These are phyloP conservation scores for Phoma herbarum DNA, from an alignment of 2,329 filamentous ascomycete genomes.

Conservation along the genomic window DNA sequence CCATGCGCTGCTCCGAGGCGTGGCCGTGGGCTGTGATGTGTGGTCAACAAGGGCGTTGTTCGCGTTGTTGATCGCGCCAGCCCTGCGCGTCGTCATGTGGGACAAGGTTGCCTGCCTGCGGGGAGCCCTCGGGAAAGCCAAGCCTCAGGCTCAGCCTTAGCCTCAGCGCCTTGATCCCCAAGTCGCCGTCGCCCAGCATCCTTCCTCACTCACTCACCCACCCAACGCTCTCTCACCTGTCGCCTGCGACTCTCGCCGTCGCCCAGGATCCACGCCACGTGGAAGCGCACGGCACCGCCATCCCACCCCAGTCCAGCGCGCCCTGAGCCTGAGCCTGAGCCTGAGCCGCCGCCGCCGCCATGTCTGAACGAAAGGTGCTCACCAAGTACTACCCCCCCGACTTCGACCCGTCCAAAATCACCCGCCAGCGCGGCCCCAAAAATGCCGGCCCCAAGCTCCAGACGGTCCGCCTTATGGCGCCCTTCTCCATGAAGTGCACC, in stretches of 20 bases:
- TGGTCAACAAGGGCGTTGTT: background rate
- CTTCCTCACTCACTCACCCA: background rate
- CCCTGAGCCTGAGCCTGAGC: too few species aligned
- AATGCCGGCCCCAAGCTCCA: constrained; percentile 80
- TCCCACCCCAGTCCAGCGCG: background rate
- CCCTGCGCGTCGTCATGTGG: background rate
- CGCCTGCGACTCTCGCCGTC: background rate
- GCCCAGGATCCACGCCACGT: background rate
- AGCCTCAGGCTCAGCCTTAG: too few species aligned
- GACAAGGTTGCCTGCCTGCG: constrained; percentile 17
- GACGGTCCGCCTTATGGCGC: constrained; percentile 89
- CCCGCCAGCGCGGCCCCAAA: constrained; percentile 73
- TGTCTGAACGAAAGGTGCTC: constrained; percentile 89
- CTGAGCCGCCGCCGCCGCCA: too few species aligned
- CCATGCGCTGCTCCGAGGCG: constrained; percentile 1
- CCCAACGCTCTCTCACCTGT: background rate
- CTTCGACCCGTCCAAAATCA: constrained; percentile 86
- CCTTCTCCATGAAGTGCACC: constrained; percentile 81
- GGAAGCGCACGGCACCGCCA: background rate
- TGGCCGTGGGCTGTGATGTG: background rate
- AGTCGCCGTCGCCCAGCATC: constrained; percentile 4
- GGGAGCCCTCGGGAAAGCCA: constrained; percentile 23
- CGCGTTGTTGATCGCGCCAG: constrained; percentile 15
- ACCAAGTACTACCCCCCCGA: constrained; percentile 74
- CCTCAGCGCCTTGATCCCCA: background rate